Base-by-base conservation (phyloP, 73 alveolate genomes). In the Paramecium sonneborni region DNA sequence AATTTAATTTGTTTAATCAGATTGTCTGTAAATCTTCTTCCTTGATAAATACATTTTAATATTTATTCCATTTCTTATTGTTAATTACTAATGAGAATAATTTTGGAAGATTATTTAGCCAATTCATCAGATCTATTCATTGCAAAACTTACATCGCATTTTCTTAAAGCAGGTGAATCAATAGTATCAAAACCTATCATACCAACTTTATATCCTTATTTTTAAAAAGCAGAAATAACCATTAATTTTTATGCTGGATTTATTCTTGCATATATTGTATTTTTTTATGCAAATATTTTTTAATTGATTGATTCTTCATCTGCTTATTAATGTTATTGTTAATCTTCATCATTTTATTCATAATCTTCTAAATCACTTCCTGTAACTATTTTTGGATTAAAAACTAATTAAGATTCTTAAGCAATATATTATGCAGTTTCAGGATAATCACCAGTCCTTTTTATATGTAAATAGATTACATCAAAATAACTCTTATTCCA, bases 231-330 rank as follows among this genome's bases (percentile, higher is more conserved):
- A 30, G 39, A 74, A 10, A 74, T 74, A 74, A 74, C 87, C 87
- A 74, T 74, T 74, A 74, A 74, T 38, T 74, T 74, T 74, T 74
- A 74, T 30, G 87, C 87, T 30, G 87, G 87, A 74, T 57, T 57
- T 6, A 57, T 9, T 15, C 76, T 7, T 10, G 76, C 8, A 18
- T 57, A 57, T 10, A 57, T 57, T 10, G n/a, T 26, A 9, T 7
- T 9, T 14, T 7, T 9, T 6, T 57, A 10, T 57, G 6, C 14
- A 38, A 62, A 74, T 35, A 28, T 14, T 35, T 74, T 35, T 74
- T 23, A 15, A 28, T 35, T 74, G 39, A 32, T 32, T 32, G 56
- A 21, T 35, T 74, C 39, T 38, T 74, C 87, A 74, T 74, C 87
- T 21, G 39, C 87, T n/a, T 10, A n/a, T 18, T 32, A 1, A 18